phyloP scores from a whole-genome alignment of 805 yeast species.

The Grigorovia humatica region DNA sequence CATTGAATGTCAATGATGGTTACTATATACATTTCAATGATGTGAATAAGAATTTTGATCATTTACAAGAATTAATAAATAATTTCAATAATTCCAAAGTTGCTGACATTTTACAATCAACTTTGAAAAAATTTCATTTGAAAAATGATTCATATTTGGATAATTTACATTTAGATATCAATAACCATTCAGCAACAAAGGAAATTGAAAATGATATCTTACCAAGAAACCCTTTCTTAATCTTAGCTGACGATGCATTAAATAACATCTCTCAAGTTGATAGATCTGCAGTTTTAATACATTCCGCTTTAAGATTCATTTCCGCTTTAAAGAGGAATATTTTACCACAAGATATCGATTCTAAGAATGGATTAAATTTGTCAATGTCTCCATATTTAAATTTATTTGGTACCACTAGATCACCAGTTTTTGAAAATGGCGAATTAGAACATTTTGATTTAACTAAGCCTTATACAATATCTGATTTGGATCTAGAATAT shows the following conservation, averaged over 20 bases:
- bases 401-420: constrained; percentile 59
- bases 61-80: constrained; percentile 34
- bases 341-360: constrained; percentile 48
- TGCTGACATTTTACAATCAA: constrained; percentile 41
- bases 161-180: constrained; percentile 33
- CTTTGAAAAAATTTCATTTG: constrained; percentile 38
- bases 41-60: constrained; percentile 19
- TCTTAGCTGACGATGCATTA: constrained; percentile 66
- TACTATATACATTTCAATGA: constrained; percentile 28
- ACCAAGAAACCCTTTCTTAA: constrained; percentile 70
- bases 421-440: constrained; percentile 31
- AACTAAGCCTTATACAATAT: constrained; percentile 36
- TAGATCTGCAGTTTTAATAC: constrained; percentile 55
- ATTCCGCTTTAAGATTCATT: constrained; percentile 58
- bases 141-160: constrained; percentile 45
- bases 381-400: constrained; percentile 61
- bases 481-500: constrained; percentile 28
- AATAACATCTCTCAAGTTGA: constrained; percentile 53
- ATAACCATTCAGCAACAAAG: constrained; percentile 41
- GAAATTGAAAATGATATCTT: constrained; percentile 55
- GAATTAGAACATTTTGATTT: constrained; percentile 27
- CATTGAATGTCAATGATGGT: constrained; percentile 46
- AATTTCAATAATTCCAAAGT: constrained; percentile 36
- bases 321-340: constrained; percentile 45
- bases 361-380: constrained; percentile 39